Evolutionary conservation across 345 rosid genomes (phyloP).

Genomic region (Citrus maxima): DNA sequence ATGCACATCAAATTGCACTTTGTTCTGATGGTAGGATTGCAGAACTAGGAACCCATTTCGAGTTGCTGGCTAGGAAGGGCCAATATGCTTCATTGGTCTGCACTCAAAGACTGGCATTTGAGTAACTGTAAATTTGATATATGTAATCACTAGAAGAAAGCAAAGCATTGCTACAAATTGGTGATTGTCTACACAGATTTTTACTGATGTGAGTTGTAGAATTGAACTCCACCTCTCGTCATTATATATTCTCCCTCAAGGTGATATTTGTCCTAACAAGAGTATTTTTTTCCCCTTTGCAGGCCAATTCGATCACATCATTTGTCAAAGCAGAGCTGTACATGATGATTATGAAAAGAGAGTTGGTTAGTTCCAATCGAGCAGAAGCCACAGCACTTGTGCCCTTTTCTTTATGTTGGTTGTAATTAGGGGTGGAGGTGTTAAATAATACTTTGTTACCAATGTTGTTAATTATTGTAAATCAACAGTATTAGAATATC

Average conservation of each 20-base stretch:
- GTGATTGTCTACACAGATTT: background rate
- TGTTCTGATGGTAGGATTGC: slow-evolving; percentile 68
- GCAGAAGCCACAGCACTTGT: background rate
- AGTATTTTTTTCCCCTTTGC: background rate
- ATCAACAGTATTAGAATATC: background rate
- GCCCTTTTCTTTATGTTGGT: background rate
- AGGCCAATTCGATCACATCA: background rate
- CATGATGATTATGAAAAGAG: background rate
- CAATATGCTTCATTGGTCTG: slow-evolving; percentile 81
- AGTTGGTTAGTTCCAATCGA: background rate
- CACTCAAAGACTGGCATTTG: slow-evolving; percentile 91
- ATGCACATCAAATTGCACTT: slow-evolving; percentile 80
- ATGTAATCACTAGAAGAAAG: background rate
- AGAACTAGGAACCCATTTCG: slow-evolving; percentile 81
- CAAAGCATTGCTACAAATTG: slow-evolving; percentile 1
- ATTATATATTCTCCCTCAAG: background rate
- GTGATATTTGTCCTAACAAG: background rate
- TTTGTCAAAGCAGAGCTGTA: background rate
- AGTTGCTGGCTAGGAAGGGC: slow-evolving; percentile 66
- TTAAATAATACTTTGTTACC: background rate
- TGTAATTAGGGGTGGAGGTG: background rate
- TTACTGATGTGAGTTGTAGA: background rate
- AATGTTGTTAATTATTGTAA: background rate
- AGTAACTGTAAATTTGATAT: slow-evolving; percentile 28
- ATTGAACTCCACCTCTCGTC: background rate